Percentiles rank a stretch among this genome's conserved stretches.
phyloP scores from a whole-genome alignment of 768 basidiomycete species.

The Paxillus ammoniavirescens region DNA sequence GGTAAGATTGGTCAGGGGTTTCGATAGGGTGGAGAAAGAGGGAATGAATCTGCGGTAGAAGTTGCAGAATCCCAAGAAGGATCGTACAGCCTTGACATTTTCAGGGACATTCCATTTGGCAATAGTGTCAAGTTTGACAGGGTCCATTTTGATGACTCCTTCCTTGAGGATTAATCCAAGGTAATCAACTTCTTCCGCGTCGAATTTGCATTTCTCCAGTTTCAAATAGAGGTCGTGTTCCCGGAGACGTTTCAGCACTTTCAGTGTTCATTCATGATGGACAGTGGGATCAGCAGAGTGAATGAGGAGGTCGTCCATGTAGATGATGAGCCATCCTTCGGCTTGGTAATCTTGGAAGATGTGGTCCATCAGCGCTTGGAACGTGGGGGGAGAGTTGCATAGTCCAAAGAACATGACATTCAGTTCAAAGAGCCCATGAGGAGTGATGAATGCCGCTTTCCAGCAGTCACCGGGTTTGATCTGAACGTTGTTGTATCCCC shows the following conservation, averaged over 20 bases:
- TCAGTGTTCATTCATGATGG: conserved; percentile 7
- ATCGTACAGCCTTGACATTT: conserved; percentile 32
- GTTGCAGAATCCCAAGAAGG: no score
- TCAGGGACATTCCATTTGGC: conserved; percentile 26
- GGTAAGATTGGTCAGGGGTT: conserved; percentile 10
- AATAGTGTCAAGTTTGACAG: conserved; percentile 33
- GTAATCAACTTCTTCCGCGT: not conserved
- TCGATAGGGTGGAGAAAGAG: conserved; percentile 31
- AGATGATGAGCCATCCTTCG: conserved; percentile 21
- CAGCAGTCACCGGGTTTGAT: not conserved
- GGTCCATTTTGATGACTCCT: conserved; percentile 30
- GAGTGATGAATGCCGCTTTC: not conserved
- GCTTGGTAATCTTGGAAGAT: conserved; percentile 3
- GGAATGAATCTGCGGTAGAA: not conserved
- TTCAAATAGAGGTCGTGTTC: conserved; percentile 34
- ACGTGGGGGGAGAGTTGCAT: conserved; percentile 12
- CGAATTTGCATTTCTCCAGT: conserved; percentile 26
- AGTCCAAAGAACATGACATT: conserved; percentile 21
- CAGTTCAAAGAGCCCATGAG: not conserved
- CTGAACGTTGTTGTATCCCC: not conserved
- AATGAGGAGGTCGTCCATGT: conserved; percentile 29
- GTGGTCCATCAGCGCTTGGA: conserved; percentile 12
- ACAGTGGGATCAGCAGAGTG: conserved; percentile 8
- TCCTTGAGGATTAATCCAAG: not conserved
- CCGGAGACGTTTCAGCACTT: conserved; percentile 27